Percentiles rank a stretch among this genome's conserved stretches.
Evolutionary conservation across 805 yeast genomes (phyloP).

Genomic region (Schizosaccharomyces japonicus): DNA sequence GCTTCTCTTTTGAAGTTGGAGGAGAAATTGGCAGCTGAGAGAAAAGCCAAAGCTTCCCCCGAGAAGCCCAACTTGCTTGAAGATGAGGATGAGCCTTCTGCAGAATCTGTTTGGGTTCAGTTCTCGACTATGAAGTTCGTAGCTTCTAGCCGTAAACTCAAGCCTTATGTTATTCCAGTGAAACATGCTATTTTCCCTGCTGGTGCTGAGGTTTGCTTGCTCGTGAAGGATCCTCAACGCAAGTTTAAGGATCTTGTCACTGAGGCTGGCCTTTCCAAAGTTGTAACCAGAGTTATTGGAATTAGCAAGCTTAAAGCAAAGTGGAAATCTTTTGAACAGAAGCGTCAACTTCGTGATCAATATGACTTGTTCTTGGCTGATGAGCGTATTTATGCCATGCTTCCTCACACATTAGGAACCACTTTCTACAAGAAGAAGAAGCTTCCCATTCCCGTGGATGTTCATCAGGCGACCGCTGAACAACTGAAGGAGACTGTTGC

Average conservation of each 20-base stretch:
- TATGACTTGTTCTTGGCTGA: constrained; percentile 68
- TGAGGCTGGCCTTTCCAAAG: constrained; percentile 11
- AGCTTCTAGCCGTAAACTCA: neutral
- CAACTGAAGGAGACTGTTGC: constrained; percentile 36
- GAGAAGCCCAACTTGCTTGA: neutral
- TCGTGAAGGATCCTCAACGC: constrained; percentile 43
- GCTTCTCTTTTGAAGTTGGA: neutral
- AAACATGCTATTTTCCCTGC: neutral
- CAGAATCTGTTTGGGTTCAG: neutral
- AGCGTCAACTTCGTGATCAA: constrained; percentile 44
- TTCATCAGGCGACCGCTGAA: constrained; percentile 23
- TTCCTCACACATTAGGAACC: constrained; percentile 71
- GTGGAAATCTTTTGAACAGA: constrained; percentile 70
- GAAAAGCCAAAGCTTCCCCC: neutral
- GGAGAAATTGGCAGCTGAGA: neutral
- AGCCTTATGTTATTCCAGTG: neutral
- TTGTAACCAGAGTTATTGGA: constrained; percentile 31
- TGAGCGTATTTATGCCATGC: constrained; percentile 50
- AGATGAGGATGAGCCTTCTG: neutral
- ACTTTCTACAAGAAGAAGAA: constrained; percentile 41
- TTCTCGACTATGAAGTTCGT: neutral
- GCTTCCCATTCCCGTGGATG: constrained; percentile 41
- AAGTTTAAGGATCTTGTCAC: constrained; percentile 18
- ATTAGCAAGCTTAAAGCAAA: constrained; percentile 57
- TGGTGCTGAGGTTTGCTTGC: constrained; percentile 22